These are phyloP conservation scores for Gymnopilus dilepis DNA, from an alignment of 768 basidiomycete genomes.

Conservation along the genomic window DNA sequence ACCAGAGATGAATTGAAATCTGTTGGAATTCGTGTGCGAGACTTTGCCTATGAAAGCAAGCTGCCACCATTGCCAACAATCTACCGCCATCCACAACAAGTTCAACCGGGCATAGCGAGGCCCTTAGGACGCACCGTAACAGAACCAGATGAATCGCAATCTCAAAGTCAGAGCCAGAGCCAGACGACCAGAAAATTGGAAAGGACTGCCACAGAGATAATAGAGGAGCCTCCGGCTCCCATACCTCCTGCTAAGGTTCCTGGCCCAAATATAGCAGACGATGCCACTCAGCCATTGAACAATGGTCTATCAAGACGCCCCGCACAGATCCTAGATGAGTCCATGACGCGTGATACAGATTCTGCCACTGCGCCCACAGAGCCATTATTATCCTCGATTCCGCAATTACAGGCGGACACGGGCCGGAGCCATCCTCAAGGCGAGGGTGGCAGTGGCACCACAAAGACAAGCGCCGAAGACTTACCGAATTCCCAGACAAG, in stretches of 20 bases:
- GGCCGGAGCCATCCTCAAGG: background rate
- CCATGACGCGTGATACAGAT: background rate
- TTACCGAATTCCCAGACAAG: background rate
- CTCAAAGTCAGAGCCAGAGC: conserved; percentile 24
- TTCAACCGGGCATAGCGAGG: conserved; percentile 45
- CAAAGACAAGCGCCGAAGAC: background rate
- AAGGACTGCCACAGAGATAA: conserved; percentile 40
- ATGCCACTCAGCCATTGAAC: background rate
- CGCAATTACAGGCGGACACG: background rate
- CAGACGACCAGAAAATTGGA: conserved; percentile 25
- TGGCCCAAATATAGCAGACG: conserved; percentile 21
- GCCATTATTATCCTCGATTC: conserved; percentile 1
- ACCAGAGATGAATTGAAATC: conserved; percentile 46
- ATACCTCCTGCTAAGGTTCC: conserved; percentile 26
- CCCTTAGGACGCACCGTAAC: conserved; percentile 41
- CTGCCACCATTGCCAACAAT: conserved; percentile 65
- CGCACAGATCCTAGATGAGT: background rate
- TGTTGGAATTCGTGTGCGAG: conserved; percentile 53
- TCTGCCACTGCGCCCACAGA: conserved; percentile 2
- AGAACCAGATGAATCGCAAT: conserved; percentile 30
- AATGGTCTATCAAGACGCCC: background rate
- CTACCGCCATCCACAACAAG: conserved; percentile 51
- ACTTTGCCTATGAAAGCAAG: conserved; percentile 74
- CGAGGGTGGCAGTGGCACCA: background rate
- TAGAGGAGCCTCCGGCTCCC: conserved; percentile 26